Evolutionary conservation across 306 rosid genomes (phyloP), one percentile per base, ranked within the genome.

Genomic region (Cucurbita maxima): DNA sequence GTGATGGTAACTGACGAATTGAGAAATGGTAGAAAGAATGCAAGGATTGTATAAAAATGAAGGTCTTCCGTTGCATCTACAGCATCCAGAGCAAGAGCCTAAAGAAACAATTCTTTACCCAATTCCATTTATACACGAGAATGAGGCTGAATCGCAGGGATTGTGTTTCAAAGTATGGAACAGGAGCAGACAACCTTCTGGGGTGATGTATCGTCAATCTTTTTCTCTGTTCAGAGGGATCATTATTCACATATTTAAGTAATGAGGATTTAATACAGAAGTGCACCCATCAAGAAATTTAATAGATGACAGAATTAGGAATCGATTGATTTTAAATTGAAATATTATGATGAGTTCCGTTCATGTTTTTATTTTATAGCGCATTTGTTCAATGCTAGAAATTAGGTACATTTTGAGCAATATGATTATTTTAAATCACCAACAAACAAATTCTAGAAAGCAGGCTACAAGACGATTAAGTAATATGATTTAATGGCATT

Each of bases 101-200:
- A 19, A 8, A 55, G 14, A 57, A 20, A 19, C 25, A 19, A 11
- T 14, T 51, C 55, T 14, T 51, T 51, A 5, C 20, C 55, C 16
- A 1, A 52, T 22, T 14, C 16, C 66, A 59, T 37, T 59, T 37
- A 59, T 12, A 22, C 40, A 59, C 20, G 20, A 59, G 8, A 52
- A 52, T 52, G 56, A 15, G 56, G 56, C 20, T 52, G 20, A 14
- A 50, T 52, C 56, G 4, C 8, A 16, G 20, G 19, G 56, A 52
- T 52, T 15, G 8, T 52, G 19, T 52, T 83, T 92, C 92, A 92
- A 86, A 92, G 16, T 77, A 92, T 92, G 63, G 87, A 84, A 88
- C 97, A 92, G 6, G 95, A 85, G 75, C 97, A 92, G 62, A 84
- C 86, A 58, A 85, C 88, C 82, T 92, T 92, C 87, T 83, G 82